phyloP scores from a whole-genome alignment of 345 rosid genomes.

The Sonneratia alba region DNA sequence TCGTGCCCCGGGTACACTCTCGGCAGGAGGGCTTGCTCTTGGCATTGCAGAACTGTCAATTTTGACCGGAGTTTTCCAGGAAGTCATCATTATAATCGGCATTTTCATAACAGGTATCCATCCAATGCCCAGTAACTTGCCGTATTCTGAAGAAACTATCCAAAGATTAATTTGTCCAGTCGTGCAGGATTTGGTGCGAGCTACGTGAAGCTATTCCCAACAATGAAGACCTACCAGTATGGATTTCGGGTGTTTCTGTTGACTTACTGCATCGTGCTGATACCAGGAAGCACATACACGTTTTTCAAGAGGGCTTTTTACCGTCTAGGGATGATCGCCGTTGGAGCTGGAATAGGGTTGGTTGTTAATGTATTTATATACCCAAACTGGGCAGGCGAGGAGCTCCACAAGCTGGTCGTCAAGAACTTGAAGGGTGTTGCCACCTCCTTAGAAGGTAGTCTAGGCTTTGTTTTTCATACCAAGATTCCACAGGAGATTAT shows the following conservation, averaged over 20 bases:
- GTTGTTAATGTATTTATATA: slow-evolving; percentile 45
- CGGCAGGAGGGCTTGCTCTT: slow-evolving; percentile 74
- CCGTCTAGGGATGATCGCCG: slow-evolving; percentile 45
- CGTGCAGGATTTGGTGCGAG: slow-evolving; percentile 54
- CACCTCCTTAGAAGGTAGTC: slow-evolving; percentile 63
- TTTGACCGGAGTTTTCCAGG: slow-evolving; percentile 31
- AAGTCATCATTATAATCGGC: slow-evolving; percentile 40
- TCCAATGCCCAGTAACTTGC: not conserved
- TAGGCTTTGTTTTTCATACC: not conserved
- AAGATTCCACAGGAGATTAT: not conserved
- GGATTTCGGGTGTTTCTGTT: slow-evolving; percentile 79
- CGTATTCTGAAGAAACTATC: not conserved
- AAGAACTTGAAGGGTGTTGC: slow-evolving; percentile 71
- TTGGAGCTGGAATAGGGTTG: slow-evolving; percentile 62
- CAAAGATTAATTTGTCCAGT: not conserved
- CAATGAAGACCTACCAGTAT: slow-evolving; percentile 69
- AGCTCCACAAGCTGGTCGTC: slow-evolving; percentile 67
- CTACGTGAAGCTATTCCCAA: slow-evolving; percentile 55
- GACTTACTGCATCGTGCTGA: slow-evolving; percentile 79
- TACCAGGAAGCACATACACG: slow-evolving; percentile 53
- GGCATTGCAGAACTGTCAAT: slow-evolving; percentile 58
- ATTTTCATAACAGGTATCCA: slow-evolving; percentile 67
- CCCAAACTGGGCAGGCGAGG: slow-evolving; percentile 89
- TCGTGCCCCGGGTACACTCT: slow-evolving; percentile 73
- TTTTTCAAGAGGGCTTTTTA: slow-evolving; percentile 47